phyloP scores from a whole-genome alignment of 176 grass and related monocot species.

The Poa pratensis region DNA sequence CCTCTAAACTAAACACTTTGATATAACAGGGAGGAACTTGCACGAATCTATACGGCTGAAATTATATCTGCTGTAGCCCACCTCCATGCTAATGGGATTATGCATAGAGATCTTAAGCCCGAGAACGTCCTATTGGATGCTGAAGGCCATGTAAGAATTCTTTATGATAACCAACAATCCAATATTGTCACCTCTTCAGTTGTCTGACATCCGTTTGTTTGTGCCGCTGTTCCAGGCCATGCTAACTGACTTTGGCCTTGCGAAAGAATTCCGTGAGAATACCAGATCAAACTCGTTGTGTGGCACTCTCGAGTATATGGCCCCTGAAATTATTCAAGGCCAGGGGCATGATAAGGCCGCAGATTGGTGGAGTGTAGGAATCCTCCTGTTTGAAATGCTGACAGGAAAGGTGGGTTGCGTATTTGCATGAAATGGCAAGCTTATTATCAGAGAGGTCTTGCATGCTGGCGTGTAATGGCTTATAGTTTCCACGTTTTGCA shows the following conservation, averaged over 20 bases:
- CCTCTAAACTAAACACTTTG: slow-evolving; percentile 24
- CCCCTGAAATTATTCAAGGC: slow-evolving; percentile 89
- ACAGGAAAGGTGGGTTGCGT: slow-evolving; percentile 73
- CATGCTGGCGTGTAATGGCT: not conserved
- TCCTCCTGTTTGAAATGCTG: slow-evolving; percentile 98
- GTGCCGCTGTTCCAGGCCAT: slow-evolving; percentile 56
- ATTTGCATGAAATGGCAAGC: not conserved
- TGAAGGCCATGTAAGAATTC: slow-evolving; percentile 82
- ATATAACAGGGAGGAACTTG: slow-evolving; percentile 84
- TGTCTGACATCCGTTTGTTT: slow-evolving; percentile 10
- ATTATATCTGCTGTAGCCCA: slow-evolving; percentile 89
- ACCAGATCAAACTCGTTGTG: slow-evolving; percentile 96
- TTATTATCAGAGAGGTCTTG: slow-evolving; percentile 1
- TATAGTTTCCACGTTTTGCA: slow-evolving; percentile 20
- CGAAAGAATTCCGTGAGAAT: slow-evolving; percentile 86
- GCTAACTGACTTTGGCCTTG: slow-evolving; percentile 95
- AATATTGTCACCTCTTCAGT: not conserved
- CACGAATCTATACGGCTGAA: slow-evolving; percentile 88
- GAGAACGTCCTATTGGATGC: slow-evolving; percentile 93
- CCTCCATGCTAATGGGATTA: slow-evolving; percentile 89
- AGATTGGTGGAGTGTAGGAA: slow-evolving; percentile 98
- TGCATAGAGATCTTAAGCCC: slow-evolving; percentile 99
- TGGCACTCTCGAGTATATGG: slow-evolving; percentile 95
- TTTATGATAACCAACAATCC: not conserved
- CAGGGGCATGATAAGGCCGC: slow-evolving; percentile 94